Evolutionary conservation across 352 stramenopile species (phyloP).

Genomic region (Thalassiosira livingstoniorum): DNA sequence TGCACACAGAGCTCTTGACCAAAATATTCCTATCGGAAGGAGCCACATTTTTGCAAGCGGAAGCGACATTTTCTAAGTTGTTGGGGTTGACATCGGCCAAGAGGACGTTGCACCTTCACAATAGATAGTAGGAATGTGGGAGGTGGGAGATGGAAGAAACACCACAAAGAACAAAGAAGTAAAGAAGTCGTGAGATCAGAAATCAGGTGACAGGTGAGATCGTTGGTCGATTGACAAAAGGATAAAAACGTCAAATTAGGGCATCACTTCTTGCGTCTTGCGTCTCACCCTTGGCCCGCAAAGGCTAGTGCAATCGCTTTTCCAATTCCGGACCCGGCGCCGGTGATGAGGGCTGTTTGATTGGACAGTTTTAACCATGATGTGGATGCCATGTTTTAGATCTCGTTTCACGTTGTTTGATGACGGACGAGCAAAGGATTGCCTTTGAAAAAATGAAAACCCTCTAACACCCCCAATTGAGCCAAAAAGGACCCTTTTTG

Average conservation of each 20-base stretch:
- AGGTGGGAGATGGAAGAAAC: too few species aligned
- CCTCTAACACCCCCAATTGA: too few species aligned
- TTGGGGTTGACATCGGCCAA: slow-evolving; percentile 60
- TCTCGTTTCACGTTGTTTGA: too few species aligned
- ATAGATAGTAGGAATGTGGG: neutral
- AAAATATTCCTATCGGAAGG: slow-evolving; percentile 34
- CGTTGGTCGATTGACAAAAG: neutral
- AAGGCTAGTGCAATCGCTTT: slow-evolving; percentile 18
- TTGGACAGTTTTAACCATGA: slow-evolving; percentile 72
- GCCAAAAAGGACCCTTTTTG: too few species aligned
- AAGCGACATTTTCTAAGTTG: slow-evolving; percentile 51
- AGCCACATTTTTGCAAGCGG: slow-evolving; percentile 35
- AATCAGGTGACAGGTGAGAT: neutral
- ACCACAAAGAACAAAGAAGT: too few species aligned
- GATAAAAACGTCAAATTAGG: neutral
- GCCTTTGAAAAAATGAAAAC: too few species aligned
- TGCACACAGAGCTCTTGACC: slow-evolving; percentile 39
- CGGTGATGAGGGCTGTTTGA: slow-evolving; percentile 74
- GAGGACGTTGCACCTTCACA: slow-evolving; percentile 62
- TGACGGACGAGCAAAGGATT: too few species aligned
- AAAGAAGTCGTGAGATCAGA: too few species aligned
- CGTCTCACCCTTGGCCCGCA: slow-evolving; percentile 17
- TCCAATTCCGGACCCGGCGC: slow-evolving; percentile 59
- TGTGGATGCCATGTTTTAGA: too few species aligned
- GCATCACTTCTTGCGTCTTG: neutral